These are phyloP conservation scores for Favolaschia claudopus DNA, from an alignment of 768 basidiomycete genomes.

Conservation along the genomic window DNA sequence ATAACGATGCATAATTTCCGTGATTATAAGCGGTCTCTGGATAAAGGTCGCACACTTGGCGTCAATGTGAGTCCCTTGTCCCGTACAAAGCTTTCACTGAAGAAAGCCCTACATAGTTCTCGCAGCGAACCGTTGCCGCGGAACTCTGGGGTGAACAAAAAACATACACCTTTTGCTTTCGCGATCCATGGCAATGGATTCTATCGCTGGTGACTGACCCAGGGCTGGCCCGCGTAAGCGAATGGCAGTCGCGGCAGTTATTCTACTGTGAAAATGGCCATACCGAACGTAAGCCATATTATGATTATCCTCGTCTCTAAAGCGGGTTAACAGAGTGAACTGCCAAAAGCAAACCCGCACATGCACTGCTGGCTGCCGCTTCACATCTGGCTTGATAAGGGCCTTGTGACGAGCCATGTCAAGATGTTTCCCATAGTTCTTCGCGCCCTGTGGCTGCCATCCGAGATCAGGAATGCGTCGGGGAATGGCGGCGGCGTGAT, in stretches of 20 bases:
- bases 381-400: no score
- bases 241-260: no score
- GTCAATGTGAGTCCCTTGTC: neutral
- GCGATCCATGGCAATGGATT: neutral
- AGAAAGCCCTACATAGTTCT: neutral
- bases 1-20: neutral
- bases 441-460: conserved; percentile 35
- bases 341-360: neutral
- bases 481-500: conserved; percentile 42
- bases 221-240: no score
- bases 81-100: neutral
- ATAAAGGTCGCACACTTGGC: neutral
- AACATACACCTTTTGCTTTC: neutral
- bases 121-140: neutral
- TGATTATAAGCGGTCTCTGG: neutral
- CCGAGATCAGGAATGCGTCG: conserved; percentile 38
- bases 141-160: neutral
- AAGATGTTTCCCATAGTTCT: conserved; percentile 39
- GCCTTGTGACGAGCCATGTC: neutral
- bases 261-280: no score
- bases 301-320: no score
- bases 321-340: neutral
- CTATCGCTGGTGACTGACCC: no score
- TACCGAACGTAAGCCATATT: no score
- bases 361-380: neutral